Evolutionary conservation across 2,329 filamentous ascomycete genomes (phyloP).

Genomic region (Trichoderma polysporum): DNA sequence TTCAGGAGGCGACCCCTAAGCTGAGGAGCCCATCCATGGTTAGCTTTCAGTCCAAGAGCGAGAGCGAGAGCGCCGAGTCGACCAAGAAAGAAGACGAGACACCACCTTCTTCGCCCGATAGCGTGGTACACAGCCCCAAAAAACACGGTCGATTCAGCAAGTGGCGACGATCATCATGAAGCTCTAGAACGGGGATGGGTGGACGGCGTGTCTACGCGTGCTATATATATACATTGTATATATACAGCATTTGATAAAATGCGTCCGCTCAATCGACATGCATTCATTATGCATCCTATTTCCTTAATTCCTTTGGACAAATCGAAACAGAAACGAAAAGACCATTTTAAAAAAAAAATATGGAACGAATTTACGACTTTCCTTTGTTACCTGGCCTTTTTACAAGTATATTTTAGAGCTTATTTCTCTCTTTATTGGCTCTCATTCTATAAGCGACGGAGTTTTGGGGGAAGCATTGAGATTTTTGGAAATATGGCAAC

Average conservation of each 20-base stretch:
- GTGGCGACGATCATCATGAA: conserved; percentile 9
- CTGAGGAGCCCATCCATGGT: conserved; percentile 31
- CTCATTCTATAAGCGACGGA: conserved; percentile 25
- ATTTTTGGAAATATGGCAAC: conserved; percentile 1
- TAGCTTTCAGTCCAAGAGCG: conserved; percentile 39
- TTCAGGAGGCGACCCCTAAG: conserved; percentile 26
- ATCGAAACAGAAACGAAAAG: background rate
- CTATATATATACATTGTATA: background rate
- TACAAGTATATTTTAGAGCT: background rate
- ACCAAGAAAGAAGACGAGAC: conserved; percentile 34
- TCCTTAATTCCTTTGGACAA: background rate
- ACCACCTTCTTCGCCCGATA: conserved; percentile 39
- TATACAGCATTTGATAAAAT: conserved; percentile 11
- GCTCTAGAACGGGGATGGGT: background rate
- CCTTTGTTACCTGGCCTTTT: conserved; percentile 1
- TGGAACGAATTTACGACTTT: conserved; percentile 23
- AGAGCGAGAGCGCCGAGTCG: conserved; percentile 38
- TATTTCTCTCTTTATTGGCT: background rate
- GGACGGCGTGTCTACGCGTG: background rate
- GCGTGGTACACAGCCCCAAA: conserved; percentile 31
- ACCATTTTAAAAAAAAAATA: background rate
- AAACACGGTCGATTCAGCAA: conserved; percentile 24
- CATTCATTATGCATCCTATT: background rate
- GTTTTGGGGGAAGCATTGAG: conserved; percentile 17
- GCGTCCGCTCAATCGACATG: conserved; percentile 13